These are phyloP conservation scores for Fusarium sp. DNA, from an alignment of 2,329 filamentous ascomycete species.

Conservation along the genomic window DNA sequence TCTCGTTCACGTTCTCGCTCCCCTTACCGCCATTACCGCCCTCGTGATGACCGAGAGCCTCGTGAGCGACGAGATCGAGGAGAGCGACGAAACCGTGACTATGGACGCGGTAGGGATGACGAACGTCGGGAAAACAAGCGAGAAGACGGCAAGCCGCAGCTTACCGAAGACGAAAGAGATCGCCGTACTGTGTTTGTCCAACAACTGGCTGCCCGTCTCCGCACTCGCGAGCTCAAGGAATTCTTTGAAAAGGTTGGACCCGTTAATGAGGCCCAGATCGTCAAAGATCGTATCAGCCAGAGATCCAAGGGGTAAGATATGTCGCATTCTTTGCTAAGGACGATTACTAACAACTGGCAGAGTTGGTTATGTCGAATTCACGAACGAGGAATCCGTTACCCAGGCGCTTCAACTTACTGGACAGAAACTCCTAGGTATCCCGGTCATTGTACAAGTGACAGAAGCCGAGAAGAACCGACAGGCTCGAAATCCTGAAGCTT, in stretches of 20 bases:
- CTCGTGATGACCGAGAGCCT: conserved; percentile 64
- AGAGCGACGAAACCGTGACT: conserved; percentile 65
- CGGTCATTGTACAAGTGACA: conserved; percentile 97
- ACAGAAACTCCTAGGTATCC: conserved; percentile 97
- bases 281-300: conserved; percentile 96
- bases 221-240: conserved; percentile 89
- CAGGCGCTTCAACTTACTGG: conserved; percentile 97
- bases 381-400: conserved; percentile 91
- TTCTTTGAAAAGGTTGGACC: conserved; percentile 97
- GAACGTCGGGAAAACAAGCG: conserved; percentile 57
- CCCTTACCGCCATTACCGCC: conserved; percentile 70
- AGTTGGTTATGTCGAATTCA: conserved; percentile 99
- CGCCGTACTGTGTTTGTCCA: conserved; percentile 98
- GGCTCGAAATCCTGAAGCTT: conserved; percentile 82
- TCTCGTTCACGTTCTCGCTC: conserved; percentile 79
- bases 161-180: conserved; percentile 96
- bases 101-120: conserved; percentile 67
- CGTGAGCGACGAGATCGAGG: conserved; percentile 62
- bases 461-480: conserved; percentile 99
- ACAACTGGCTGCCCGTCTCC: conserved; percentile 92
- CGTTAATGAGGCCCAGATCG: conserved; percentile 97
- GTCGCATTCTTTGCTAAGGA: neutral
- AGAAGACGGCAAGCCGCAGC: conserved; percentile 72
- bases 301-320: conserved; percentile 91
- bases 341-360: conserved; percentile 62